Evolutionary conservation across 768 basidiomycete genomes (phyloP).

Genomic region (Russula ochroleuca): DNA sequence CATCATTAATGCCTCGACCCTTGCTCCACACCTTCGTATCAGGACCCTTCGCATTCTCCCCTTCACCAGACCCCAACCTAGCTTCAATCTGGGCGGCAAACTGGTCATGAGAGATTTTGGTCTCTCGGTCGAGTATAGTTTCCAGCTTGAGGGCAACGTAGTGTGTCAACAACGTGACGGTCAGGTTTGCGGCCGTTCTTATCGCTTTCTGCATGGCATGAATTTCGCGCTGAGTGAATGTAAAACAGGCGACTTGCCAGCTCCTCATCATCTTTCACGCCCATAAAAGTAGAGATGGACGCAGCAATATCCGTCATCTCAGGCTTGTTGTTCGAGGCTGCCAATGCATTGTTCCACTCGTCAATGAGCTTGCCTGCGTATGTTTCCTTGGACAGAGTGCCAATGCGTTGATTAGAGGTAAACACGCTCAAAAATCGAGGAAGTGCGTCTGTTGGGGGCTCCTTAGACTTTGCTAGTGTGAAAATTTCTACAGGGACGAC

Average conservation of each 20-base stretch:
- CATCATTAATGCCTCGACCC: conserved; percentile 67
- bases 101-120: conserved; percentile 84
- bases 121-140: conserved; percentile 85
- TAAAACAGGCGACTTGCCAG: conserved; percentile 49
- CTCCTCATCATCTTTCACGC: conserved; percentile 89
- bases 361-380: conserved; percentile 80
- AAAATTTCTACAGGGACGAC: conserved; percentile 70
- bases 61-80: conserved; percentile 81
- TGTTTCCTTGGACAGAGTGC: conserved; percentile 74
- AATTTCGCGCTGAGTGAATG: conserved; percentile 11
- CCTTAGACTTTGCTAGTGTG: conserved; percentile 75
- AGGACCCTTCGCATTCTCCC: conserved; percentile 70
- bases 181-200: conserved; percentile 69
- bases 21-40: conserved; percentile 92
- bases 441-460: conserved; percentile 68
- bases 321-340: conserved; percentile 53
- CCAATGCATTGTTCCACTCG: conserved; percentile 75
- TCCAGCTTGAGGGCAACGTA: conserved; percentile 87
- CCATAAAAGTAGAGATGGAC: conserved; percentile 73
- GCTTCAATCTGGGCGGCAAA: conserved; percentile 83
- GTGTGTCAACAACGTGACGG: conserved; percentile 78
- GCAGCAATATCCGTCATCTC: conserved; percentile 76
- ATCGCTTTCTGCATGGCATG: conserved; percentile 59
- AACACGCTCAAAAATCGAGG: conserved; percentile 63
- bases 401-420: conserved; percentile 60